A percentile compares a stretch with the other conserved stretches of the same genome.
Evolutionary conservation across 208 protist genomes (phyloP).

Genomic region (Trypanosoma rangeli): DNA sequence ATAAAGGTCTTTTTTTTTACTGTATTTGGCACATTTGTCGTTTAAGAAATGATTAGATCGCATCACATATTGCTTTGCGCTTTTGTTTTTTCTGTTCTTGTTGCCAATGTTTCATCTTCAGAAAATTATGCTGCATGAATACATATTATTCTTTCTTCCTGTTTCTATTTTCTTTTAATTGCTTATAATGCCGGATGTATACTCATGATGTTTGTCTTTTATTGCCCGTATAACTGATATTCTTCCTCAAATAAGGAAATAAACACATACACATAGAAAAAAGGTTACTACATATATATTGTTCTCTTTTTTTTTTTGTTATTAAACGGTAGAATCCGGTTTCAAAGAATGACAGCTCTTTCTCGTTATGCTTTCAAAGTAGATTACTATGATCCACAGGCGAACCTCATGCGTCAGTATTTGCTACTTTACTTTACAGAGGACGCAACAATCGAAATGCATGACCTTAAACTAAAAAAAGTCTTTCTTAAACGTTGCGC

Average conservation of each 20-base stretch:
- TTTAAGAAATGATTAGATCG: conserved; percentile 13
- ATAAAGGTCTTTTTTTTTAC: conserved; percentile 32
- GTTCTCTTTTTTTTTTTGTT: conserved; percentile 3
- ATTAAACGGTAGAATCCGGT: background rate
- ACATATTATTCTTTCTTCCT: background rate
- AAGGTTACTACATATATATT: background rate
- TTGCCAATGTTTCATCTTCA: conserved; percentile 27
- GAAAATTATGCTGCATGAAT: conserved; percentile 5
- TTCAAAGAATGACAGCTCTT: conserved; percentile 41
- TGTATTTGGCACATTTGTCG: background rate
- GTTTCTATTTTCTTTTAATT: background rate
- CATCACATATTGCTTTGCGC: conserved; percentile 15
- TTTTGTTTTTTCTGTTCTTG: conserved; percentile 23
- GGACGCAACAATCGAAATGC: conserved; percentile 95
- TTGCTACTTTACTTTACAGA: conserved; percentile 88
- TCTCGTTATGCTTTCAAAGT: conserved; percentile 80
- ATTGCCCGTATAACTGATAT: background rate
- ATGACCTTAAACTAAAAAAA: conserved; percentile 90
- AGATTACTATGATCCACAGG: conserved; percentile 91
- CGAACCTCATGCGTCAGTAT: conserved; percentile 87
- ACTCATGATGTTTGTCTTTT: background rate
- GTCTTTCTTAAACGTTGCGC: conserved; percentile 92
- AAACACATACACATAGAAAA: background rate
- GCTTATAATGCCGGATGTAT: background rate
- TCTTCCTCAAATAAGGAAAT: background rate